Evolutionary conservation across 495 filamentous ascomycete species (phyloP), one percentile per base, ranked within the genome.

Genomic region (Hypoxylon trugodes): DNA sequence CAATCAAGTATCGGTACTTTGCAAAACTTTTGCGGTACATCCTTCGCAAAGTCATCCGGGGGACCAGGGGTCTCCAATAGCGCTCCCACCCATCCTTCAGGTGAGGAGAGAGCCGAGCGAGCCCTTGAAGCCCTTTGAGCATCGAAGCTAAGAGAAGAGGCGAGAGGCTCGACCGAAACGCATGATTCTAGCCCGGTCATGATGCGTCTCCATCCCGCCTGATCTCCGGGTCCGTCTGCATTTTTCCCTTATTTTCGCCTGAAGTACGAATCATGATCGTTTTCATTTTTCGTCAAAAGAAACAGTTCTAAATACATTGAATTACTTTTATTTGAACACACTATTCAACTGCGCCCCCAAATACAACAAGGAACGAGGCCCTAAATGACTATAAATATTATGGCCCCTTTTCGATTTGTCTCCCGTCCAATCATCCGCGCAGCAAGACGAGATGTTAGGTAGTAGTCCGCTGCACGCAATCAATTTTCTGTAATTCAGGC

Each of bases 381-480:
- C 13, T 43, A 15, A 25, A 55, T 49, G 41, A 50, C 59, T 59
- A 19, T 59, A 38, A 37, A 18, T 53, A 33, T 47, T 53, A 26
- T 16, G 18, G 37, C 51, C 43, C 35, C 30, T 33, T 24, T 38
- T 8, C 12, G 16, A 1, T 51, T 42, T 32, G 43, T 55, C 19
- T 55, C 30, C 36, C 45, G 36, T 22, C 62, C 63, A 52, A 61
- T 61, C 56, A 57, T 9, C 63, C 56, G 33, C 42, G 38, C 57
- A 57, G 51, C 24, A 36, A 56, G 40, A 54, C 50, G 56, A 50
- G 57, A 61, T 46, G 38, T 51, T 32, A 45, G 49, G 63, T 66
- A 47, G 56, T 57, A 66, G 38, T 16, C 63, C 57, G 56, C 56
- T 57, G 63, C 63, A 66, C 48, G 57, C 57, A 66, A 61, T 61